Evolutionary conservation across 345 rosid species (phyloP).

Genomic region (Abelmoschus esculentus): DNA sequence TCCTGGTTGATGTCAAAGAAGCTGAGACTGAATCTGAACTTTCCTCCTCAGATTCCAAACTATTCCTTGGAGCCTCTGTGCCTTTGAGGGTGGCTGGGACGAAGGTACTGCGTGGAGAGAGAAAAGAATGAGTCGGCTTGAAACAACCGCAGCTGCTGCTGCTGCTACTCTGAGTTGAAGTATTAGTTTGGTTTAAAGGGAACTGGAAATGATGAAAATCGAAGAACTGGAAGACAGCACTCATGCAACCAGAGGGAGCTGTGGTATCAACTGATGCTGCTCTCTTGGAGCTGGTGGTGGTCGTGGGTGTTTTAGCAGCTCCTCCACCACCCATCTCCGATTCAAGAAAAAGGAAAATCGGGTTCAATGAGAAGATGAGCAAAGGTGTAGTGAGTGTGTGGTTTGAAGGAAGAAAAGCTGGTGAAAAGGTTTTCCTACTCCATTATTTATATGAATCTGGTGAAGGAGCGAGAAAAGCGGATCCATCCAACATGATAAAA

Average conservation of each 20-base stretch:
- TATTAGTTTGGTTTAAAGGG: conserved; percentile 31
- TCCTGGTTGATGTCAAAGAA: conserved; percentile 26
- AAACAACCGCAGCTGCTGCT: conserved; percentile 24
- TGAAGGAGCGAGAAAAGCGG: conserved; percentile 30
- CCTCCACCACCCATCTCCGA: conserved; percentile 10
- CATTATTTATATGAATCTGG: conserved; percentile 6
- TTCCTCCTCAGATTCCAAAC: conserved; percentile 66
- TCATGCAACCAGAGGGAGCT: conserved; percentile 61
- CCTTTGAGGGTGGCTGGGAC: conserved; percentile 32
- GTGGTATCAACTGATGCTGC: conserved; percentile 1
- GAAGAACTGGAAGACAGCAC: conserved; percentile 65
- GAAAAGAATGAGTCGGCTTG: conserved; percentile 9
- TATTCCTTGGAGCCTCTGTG: conserved; percentile 68
- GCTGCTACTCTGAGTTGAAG: neutral
- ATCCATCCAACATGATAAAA: conserved; percentile 13
- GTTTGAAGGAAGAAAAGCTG: neutral
- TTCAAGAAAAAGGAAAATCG: neutral
- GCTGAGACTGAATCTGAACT: conserved; percentile 6
- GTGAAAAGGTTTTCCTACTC: neutral
- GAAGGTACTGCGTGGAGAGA: neutral
- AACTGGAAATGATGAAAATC: conserved; percentile 58
- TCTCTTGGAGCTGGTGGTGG: conserved; percentile 13
- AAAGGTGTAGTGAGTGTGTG: neutral
- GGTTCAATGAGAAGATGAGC: neutral
- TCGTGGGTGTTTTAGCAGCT: conserved; percentile 11